Evolutionary conservation across 768 basidiomycete species (phyloP).

Genomic region (Trametopsis cervina): DNA sequence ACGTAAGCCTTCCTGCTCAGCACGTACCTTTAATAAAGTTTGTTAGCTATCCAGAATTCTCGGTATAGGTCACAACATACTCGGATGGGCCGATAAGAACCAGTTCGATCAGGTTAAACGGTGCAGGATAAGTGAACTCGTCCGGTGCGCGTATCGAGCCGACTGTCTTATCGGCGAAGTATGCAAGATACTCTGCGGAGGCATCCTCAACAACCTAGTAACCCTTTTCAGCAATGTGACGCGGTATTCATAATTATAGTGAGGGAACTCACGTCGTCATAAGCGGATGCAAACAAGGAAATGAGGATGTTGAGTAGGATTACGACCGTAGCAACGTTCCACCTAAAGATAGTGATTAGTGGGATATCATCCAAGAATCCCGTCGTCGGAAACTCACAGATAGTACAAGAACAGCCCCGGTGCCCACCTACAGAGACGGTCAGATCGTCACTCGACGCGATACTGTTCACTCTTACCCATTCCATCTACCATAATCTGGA

Average conservation of each 20-base stretch:
- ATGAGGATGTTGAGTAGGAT: conserved; percentile 91
- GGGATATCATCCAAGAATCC: neutral
- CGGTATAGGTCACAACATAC: no score
- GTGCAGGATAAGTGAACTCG: conserved; percentile 81
- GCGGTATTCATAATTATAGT: neutral
- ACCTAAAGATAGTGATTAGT: conserved; percentile 32
- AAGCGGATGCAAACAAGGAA: conserved; percentile 91
- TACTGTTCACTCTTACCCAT: neutral
- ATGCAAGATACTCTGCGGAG: conserved; percentile 84
- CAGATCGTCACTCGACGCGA: neutral
- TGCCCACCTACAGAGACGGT: conserved; percentile 30
- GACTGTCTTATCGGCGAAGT: conserved; percentile 84
- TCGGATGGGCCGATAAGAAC: conserved; percentile 81
- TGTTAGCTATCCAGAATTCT: no score
- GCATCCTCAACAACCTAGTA: conserved; percentile 72
- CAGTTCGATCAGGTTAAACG: conserved; percentile 84
- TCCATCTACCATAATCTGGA: conserved; percentile 56
- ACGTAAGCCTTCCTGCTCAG: conserved; percentile 52
- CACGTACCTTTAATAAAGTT: conserved; percentile 28
- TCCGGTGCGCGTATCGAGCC: conserved; percentile 84
- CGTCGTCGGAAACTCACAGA: conserved; percentile 39
- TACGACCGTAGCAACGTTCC: conserved; percentile 79
- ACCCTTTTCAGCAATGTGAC: neutral
- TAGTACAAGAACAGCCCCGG: conserved; percentile 70
- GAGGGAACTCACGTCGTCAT: conserved; percentile 61